Conservation (phyloP, 805 yeast genomes). For the Schwanniomyces occidentalis region DNA sequence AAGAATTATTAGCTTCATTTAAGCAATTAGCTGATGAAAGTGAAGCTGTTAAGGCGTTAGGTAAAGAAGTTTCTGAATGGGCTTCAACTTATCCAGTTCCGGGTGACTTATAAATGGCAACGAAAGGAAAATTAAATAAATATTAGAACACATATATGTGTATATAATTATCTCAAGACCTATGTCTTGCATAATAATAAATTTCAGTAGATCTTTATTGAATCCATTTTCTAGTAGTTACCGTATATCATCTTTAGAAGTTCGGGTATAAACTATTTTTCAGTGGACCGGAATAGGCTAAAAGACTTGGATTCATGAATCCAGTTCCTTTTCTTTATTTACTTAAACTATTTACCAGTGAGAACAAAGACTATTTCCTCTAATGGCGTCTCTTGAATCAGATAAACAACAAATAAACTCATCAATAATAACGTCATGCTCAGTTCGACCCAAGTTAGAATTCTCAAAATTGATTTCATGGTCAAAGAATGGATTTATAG, state of each 20-base stretch:
- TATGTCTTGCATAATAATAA: neutral
- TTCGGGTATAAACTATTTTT: neutral
- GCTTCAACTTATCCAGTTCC: conserved; percentile 83
- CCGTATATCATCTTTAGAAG: neutral
- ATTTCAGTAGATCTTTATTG: neutral
- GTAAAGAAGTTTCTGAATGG: conserved; percentile 70
- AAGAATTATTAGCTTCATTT: conserved; percentile 66
- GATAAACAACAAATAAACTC: neutral
- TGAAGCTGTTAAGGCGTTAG: conserved; percentile 58
- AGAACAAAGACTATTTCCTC: too few species aligned
- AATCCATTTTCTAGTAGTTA: neutral
- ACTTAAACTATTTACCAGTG: too few species aligned
- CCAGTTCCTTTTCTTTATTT: too few species aligned
- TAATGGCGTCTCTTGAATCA: too few species aligned
- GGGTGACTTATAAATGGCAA: conserved; percentile 52
- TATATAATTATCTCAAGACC: neutral
- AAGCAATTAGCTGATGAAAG: conserved; percentile 67
- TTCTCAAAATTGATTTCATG: conserved; percentile 50
- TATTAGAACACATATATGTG: neutral
- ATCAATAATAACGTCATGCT: neutral
- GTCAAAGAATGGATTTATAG: conserved; percentile 85
- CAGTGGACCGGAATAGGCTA: neutral
- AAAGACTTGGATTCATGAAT: too few species aligned
- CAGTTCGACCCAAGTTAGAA: neutral
- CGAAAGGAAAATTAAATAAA: neutral